phyloP scores from a whole-genome alignment of 2,329 filamentous ascomycete species.

The Zalaria obscura region DNA sequence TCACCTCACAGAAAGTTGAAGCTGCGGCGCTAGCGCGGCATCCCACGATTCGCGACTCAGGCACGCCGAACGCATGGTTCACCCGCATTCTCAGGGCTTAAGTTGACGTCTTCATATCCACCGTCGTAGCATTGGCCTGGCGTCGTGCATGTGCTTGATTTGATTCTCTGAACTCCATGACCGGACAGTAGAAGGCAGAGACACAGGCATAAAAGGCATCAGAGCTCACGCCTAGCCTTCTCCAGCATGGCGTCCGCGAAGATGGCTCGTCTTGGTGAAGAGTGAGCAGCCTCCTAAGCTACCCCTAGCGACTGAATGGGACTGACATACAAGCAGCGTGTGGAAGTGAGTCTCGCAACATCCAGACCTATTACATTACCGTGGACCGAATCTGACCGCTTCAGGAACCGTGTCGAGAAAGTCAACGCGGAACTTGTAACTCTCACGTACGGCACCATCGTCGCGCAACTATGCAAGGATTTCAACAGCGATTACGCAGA shows the following conservation, averaged over 20 bases:
- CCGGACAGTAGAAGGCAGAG: too few relatives aligned
- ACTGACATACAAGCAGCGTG: slow-evolving; percentile 43
- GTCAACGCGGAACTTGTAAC: slow-evolving; percentile 96
- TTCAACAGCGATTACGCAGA: slow-evolving; percentile 88
- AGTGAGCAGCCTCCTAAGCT: slow-evolving; percentile 37
- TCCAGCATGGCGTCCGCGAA: slow-evolving; percentile 29
- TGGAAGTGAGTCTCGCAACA: slow-evolving; percentile 62
- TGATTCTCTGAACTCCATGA: too few relatives aligned
- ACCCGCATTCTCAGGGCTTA: too few relatives aligned
- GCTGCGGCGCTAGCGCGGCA: too few relatives aligned
- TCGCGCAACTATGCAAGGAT: slow-evolving; percentile 91
- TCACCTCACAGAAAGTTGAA: too few relatives aligned
- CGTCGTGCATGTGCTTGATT: too few relatives aligned
- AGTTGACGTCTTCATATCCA: too few relatives aligned
- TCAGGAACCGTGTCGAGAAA: slow-evolving; percentile 85
- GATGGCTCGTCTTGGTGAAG: slow-evolving; percentile 57
- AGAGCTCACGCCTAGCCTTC: too few relatives aligned
- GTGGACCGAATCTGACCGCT: slow-evolving; percentile 11
- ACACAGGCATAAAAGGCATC: too few relatives aligned
- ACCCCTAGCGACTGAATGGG: slow-evolving; percentile 3
- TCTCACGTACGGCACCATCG: slow-evolving; percentile 93
- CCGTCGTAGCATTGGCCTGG: too few relatives aligned
- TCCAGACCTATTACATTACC: neutral
- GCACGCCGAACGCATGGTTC: too few relatives aligned
- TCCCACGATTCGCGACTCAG: too few relatives aligned